Evolutionary conservation across 805 yeast genomes (phyloP), one percentile per base, ranked within the genome.

Genomic region (Candida adriatica): DNA sequence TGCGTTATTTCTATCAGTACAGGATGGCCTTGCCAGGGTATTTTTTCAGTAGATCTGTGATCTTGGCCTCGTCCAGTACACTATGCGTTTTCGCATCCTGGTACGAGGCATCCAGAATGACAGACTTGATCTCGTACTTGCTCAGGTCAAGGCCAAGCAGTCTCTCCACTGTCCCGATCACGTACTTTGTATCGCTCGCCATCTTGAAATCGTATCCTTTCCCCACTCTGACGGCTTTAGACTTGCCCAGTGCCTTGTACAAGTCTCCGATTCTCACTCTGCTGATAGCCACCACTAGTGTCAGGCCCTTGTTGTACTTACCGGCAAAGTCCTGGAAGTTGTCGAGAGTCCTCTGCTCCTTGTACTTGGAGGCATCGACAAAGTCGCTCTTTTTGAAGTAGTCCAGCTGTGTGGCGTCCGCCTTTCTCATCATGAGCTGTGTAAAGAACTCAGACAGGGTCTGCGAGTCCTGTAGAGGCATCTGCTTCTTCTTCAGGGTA

Each of bases 191-290:
- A 17, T 49, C 51, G 15, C 42, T 45, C 29, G 51, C 42, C 31
- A 49, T 37, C 17, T 34, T 37, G 27, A 42, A 35, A 10, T 46
- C 50, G 25, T 51, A 51, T 1, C 54, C 55, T 26, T 49, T 51
- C 9, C 53, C 54, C 11, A 51, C 47, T 20, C 40, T 51, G 18
- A 48, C 33, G 1, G 52, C 46, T 11, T 42, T 44, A 2, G 53
- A 28, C 24, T 51, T 49, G 1, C 54, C 54, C 55, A 72, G 49
- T 1, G 82, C 75, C 42, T 95, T 70, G 49, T 72, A 79, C 3
- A 86, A 68, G 47, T 88, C 96, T 48, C 96, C 90, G 2, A 86
- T 92, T 43, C 96, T 68, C 16, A 86, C 62, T 8, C 95, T 92
- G 0, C 95, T 84, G 64, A 81, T 70, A 1, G 88, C 79, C 56